Evolutionary conservation across 306 rosid species (phyloP).

Genomic region (Quercus suber): DNA sequence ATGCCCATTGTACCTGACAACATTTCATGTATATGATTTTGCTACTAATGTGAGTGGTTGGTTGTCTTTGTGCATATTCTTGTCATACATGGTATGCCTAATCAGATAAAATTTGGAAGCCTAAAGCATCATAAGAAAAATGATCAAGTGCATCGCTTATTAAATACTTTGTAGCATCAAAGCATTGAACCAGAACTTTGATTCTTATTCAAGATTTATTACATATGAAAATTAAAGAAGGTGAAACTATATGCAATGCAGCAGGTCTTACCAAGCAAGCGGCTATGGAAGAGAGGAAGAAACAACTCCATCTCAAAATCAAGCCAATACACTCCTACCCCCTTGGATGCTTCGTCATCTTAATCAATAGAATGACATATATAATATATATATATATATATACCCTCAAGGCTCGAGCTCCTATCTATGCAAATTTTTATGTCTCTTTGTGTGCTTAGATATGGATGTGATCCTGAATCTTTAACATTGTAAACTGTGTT

Average conservation of each 20-base stretch:
- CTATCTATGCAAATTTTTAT: not conserved
- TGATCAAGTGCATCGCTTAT: no score
- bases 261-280: slow-evolving; percentile 17
- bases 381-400: not conserved
- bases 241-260: slow-evolving; percentile 13
- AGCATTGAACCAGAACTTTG: no score
- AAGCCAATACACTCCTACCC: slow-evolving; percentile 33
- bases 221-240: not conserved
- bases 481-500: not conserved
- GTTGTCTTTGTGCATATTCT: no score
- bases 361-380: slow-evolving; percentile 20
- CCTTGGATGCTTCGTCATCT: slow-evolving; percentile 61
- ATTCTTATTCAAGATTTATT: not conserved
- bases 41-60: no score
- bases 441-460: not conserved
- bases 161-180: no score
- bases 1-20: no score
- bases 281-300: slow-evolving; percentile 16
- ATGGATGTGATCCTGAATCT: not conserved
- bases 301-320: not conserved
- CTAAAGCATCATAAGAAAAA: no score
- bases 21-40: no score
- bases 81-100: no score
- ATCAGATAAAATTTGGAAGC: no score
- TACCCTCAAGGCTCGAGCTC: not conserved